Evolutionary conservation across 495 filamentous ascomycete genomes (phyloP), one percentile per base, ranked within the genome.

Genomic region (Talaromyces adpressus): DNA sequence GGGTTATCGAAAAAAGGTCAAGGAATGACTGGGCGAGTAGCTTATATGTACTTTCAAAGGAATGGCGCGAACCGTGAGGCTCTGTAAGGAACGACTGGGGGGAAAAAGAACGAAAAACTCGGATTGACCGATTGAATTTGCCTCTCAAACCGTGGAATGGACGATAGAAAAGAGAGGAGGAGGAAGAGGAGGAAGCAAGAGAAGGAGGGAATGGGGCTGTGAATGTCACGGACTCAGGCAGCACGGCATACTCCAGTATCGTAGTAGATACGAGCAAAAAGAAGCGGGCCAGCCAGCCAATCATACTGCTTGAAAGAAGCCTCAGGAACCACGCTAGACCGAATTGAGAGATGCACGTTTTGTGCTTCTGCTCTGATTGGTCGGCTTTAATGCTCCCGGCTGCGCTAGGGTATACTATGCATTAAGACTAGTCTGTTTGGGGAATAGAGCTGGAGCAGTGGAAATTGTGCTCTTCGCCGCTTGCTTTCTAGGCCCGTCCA

Each of bases 1-100:
- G 39, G 59, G 27, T 63, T 61, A 47, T 65, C 3, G 20, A 53
- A 53, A 52, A 62, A 53, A 67, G 64, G 61, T 22, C 57, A 57
- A 47, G 51, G 22, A 64, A 52, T 47, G 57, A 51, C 57, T 56
- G 54, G 7, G 20, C 18, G 20, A 53, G 18, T 14, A 53, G 23
- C 18, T 56, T 27, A 29, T 56, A 29, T 27, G 52, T 56, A 56
- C 11, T 12, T 41, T 51, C 30, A 16, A 52, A 56, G 39, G 57
- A 65, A 67, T 61, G 62, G 36, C 34, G 14, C 18, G 34, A 59
- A 59, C 8, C 32, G 12, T 16, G 14, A 34, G 34, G 30, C 4
- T 23, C 27, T 22, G 32, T 41, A 41, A 59, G 30, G 57, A 59
- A 39, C 34, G 57, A 41, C 29, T 32, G 27, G 29, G 3, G 6